A percentile compares a stretch with the other conserved stretches of the same genome.
Evolutionary conservation across 1,139 yeast species (phyloP).

Genomic region (Debaryomycetaceae sp.): DNA sequence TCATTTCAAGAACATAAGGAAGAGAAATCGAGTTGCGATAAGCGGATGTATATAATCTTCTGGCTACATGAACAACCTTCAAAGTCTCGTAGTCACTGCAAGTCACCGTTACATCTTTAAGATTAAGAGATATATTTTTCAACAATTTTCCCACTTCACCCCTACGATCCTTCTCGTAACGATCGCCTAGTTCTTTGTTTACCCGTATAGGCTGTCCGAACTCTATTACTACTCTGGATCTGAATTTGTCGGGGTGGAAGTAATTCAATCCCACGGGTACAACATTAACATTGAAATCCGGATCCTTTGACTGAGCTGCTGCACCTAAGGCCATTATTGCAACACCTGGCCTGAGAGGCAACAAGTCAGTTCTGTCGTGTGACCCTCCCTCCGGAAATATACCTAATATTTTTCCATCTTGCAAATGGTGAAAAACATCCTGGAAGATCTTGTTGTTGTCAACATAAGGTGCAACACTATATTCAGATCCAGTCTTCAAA

Average conservation of each 20-base stretch:
- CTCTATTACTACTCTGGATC: constrained; percentile 47
- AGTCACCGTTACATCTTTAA: constrained; percentile 31
- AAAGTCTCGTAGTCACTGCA: constrained; percentile 33
- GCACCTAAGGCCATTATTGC: constrained; percentile 51
- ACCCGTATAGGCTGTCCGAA: constrained; percentile 45
- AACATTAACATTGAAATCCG: constrained; percentile 31
- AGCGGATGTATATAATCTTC: constrained; percentile 39
- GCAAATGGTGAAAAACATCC: constrained; percentile 60
- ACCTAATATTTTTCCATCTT: constrained; percentile 56
- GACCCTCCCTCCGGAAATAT: constrained; percentile 65
- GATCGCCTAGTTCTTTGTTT: constrained; percentile 24
- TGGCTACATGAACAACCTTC: constrained; percentile 33
- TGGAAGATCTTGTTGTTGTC: constrained; percentile 61
- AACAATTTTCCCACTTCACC: constrained; percentile 18
- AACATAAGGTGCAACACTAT: constrained; percentile 59
- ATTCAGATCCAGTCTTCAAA: constrained; percentile 47
- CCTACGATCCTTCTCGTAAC: constrained; percentile 18
- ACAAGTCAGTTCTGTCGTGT: constrained; percentile 37
- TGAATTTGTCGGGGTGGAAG: constrained; percentile 44
- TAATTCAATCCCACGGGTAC: constrained; percentile 49
- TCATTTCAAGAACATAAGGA: constrained; percentile 47
- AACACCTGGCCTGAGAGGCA: constrained; percentile 47
- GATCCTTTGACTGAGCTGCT: constrained; percentile 30
- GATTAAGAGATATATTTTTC: constrained; percentile 22
- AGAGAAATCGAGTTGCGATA: constrained; percentile 35